Base-by-base conservation (phyloP, 257 asterid genomes). In the Eustoma russellianum region DNA sequence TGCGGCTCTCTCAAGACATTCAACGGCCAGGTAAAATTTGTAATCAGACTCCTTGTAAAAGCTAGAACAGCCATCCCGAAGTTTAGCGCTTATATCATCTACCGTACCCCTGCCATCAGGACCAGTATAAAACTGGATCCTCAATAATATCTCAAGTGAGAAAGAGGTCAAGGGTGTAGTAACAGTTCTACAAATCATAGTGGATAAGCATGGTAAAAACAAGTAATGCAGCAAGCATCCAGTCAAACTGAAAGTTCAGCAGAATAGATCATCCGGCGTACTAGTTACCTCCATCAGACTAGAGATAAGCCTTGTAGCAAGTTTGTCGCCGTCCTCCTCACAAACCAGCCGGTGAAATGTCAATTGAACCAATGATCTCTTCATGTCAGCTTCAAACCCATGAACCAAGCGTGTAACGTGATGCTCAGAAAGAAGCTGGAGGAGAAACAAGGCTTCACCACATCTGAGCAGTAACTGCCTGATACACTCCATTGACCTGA, bases 81-180 rank as follows among this genome's bases (percentile, higher is more conserved):
- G 69, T 68, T 80, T 80, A 55, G 73, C 82, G 68, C 98, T 91
- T 55, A 91, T 79, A 63, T 91, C 98, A 70, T 91, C 95, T 49
- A 91, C 95, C 41, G 96, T 84, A 65, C 98, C 98, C 89, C 93
- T 80, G 77, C 96, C 98, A 72, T 79, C 95, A 74, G 95, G 89
- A 61, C 96, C 94, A 66, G 96, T 91, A 66, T 91, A 91, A 66
- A 82, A 79, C 98, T 91, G 90, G 82, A 77, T 65, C 68, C 48
- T 62, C 51, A 69, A 72, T 57, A 58, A 74, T 17, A 50, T 16
- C 16, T 49, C 11, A 64, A 46, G 79, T 65, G 60, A 82, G 79
- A 68, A 44, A 46, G 40, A 55, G 43, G 51, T 47, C n/a, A 34
- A 59, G 7, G 38, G 46, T 46, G 52, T 61, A 43, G 30, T 5